These are phyloP conservation scores for Oryza officinalis DNA, from an alignment of 176 grass and related monocot species.

Conservation along the genomic window DNA sequence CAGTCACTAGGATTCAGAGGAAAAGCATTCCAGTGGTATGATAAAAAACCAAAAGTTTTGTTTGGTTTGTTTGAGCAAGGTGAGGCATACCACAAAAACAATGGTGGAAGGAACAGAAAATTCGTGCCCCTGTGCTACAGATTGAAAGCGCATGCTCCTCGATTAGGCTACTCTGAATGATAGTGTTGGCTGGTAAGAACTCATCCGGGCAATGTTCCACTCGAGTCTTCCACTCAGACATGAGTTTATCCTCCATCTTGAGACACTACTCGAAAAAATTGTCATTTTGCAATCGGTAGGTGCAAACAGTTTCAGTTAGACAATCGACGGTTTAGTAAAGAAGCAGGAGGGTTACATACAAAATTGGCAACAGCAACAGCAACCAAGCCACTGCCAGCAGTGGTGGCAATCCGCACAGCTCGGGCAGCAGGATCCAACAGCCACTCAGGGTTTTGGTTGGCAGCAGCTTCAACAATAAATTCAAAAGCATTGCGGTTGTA, in stretches of 20 bases:
- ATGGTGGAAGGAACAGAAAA: not conserved
- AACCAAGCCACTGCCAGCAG: not conserved
- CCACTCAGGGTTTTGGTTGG: not conserved
- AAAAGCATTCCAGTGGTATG: not conserved
- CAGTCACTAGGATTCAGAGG: not conserved
- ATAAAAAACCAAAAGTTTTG: not conserved
- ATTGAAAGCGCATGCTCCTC: not conserved
- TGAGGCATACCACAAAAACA: slow-evolving; percentile 32
- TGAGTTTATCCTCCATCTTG: slow-evolving; percentile 24
- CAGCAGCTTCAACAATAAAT: not conserved
- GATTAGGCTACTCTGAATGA: slow-evolving; percentile 15
- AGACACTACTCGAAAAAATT: not conserved
- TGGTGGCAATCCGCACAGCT: not conserved
- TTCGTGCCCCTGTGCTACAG: not conserved
- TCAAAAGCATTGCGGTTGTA: not conserved
- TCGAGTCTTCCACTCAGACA: no score
- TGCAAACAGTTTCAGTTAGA: not conserved
- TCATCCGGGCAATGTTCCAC: rapidly evolving
- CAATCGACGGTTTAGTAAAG: not conserved
- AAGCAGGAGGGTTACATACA: not conserved
- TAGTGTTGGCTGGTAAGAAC: not conserved
- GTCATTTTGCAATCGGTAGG: not conserved
- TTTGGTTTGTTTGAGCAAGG: not conserved
- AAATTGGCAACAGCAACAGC: not conserved
- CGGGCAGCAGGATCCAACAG: no score